phyloP scores from a whole-genome alignment of 2,329 filamentous ascomycete species.

The Colletotrichum coccodes region DNA sequence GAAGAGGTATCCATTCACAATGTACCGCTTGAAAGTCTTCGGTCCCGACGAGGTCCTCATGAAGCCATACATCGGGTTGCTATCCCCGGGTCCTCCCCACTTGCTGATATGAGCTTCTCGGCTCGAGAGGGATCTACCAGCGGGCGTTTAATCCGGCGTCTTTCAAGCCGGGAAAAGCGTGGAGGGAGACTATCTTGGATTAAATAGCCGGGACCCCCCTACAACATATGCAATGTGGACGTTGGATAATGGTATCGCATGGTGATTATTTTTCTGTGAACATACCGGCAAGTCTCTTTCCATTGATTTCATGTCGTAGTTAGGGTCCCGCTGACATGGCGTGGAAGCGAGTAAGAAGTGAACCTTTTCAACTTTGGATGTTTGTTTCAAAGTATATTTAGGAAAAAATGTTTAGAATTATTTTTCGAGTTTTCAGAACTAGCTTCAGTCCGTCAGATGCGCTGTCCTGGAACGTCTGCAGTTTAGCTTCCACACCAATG shows the following conservation, averaged over 20 bases:
- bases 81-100: background rate
- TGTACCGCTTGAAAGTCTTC: background rate
- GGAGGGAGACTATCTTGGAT: background rate
- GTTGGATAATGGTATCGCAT: too few relatives aligned
- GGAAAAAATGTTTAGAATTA: too few relatives aligned
- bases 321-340: too few relatives aligned
- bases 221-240: background rate
- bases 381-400: too few relatives aligned
- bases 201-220: background rate
- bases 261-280: background rate
- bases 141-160: background rate
- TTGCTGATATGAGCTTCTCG: background rate
- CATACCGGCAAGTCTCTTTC: too few relatives aligned
- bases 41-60: background rate
- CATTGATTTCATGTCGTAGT: too few relatives aligned
- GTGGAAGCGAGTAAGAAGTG: too few relatives aligned
- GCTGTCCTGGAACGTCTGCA: too few relatives aligned
- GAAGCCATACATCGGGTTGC: background rate
- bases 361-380: too few relatives aligned
- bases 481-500: too few relatives aligned
- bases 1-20: background rate
- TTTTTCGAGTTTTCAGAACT: too few relatives aligned
- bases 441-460: too few relatives aligned
- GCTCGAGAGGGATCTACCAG: background rate
- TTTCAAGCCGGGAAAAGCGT: background rate